Evolutionary conservation across 2,329 filamentous ascomycete genomes (phyloP).

Genomic region (Trichophyton simii): DNA sequence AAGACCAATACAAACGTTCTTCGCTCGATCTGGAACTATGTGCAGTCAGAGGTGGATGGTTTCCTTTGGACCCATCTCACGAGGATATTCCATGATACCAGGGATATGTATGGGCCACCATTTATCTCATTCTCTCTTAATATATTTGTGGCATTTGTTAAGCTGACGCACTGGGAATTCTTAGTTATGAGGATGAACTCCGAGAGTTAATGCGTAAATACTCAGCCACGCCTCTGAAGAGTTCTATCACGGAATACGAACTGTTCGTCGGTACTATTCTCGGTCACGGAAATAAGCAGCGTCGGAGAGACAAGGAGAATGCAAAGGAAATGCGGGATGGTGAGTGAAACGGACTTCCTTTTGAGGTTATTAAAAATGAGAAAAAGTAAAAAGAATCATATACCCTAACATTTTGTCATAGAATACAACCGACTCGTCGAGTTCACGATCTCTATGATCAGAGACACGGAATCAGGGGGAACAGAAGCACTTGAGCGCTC

Average conservation of each 20-base stretch:
- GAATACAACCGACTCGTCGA: slow-evolving; percentile 17
- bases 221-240: slow-evolving; percentile 15
- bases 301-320: slow-evolving; percentile 15
- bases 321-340: slow-evolving; percentile 17
- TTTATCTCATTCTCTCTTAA: background rate
- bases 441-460: slow-evolving; percentile 16
- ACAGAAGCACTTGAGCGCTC: slow-evolving; percentile 18
- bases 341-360: background rate
- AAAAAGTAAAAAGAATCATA: background rate
- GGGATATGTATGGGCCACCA: slow-evolving; percentile 14
- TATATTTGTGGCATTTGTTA: background rate
- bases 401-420: slow-evolving; percentile 1
- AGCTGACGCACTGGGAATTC: background rate
- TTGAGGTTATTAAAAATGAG: too few species aligned
- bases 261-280: slow-evolving; percentile 14
- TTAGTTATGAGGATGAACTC: slow-evolving; percentile 14
- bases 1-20: slow-evolving; percentile 14
- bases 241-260: slow-evolving; percentile 14
- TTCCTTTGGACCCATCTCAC: slow-evolving; percentile 18
- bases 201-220: slow-evolving; percentile 16
- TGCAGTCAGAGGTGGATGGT: slow-evolving; percentile 15
- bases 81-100: slow-evolving; percentile 10
- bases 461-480: slow-evolving; percentile 14
- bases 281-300: slow-evolving; percentile 17
- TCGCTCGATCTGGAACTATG: slow-evolving; percentile 16